Evolutionary conservation across 139 green algal species (phyloP), one percentile per base, ranked within the genome.

Genomic region (Cymbomonas tetramitiformis): DNA sequence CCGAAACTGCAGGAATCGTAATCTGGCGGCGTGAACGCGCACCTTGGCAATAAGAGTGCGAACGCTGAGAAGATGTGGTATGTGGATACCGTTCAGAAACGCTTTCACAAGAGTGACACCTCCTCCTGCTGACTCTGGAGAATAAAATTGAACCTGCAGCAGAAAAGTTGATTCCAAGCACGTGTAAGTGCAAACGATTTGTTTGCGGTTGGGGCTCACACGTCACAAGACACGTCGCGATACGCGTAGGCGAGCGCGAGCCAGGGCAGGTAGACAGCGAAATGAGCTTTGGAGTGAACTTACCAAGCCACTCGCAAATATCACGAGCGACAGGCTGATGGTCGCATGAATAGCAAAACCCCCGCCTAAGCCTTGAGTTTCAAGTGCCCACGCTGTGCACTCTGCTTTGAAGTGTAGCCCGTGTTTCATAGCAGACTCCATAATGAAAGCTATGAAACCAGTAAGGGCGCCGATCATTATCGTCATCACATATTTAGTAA

Each of bases 31-130:
- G n/a, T n/a, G n/a, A n/a, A n/a, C n/a, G n/a, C n/a, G n/a, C n/a
- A 43, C 21, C 5, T 34, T 56, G 18, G 49, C 49, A 12, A 38
- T 33, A 18, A 57, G 28, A 31, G 49, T 23, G 31, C 68, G 67
- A 34, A 71, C 51, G 10, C 74, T 64, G 30, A 85, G 73, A 44
- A 83, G 56, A 68, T 85, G 74, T 9, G 80, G 80, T 30, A 88
- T 74, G 57, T 81, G 71, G 61, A 78, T 82, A 24, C 67, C 59
- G 58, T 78, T 83, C 1, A 90, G 69, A 63, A 82, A 85, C 0
- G 82, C 86, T 77, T 93, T 93, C 15, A 94, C 82, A 4, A 84
- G 73, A 0, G 80, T 86, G 0, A 94, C 87, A 6, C 87, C 87
- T 1, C 74, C 83, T 19, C 85, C 87, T 4, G 74, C 75, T 12